Base-by-base conservation (phyloP, 2,329 filamentous ascomycete genomes). In the Diaporthe citri region DNA sequence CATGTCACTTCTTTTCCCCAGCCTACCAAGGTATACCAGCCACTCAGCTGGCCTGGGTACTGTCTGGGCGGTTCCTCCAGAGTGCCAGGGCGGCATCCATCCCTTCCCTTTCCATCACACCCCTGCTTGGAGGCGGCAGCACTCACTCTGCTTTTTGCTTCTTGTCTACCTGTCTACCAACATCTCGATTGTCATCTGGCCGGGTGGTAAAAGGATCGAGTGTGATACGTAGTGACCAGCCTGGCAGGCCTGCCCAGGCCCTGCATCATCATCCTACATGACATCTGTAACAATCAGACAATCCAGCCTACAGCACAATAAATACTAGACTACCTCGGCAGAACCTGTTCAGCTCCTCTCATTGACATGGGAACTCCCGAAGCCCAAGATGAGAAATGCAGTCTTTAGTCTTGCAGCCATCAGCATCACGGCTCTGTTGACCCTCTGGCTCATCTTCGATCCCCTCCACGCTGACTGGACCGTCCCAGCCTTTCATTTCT, bases 391-490 rank as follows among this genome's bases (percentile, higher is more conserved):
- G 64, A 69, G 64, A 34, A 69, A 69, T 41, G 48, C n/a, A 34
- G 34, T 69, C 64, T 69, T 31, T 15, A 55, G 48, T 13, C 52
- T 71, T 20, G 36, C 39, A 17, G 69, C 69, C 52, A 62, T 71
- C 52, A 46, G 28, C 60, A 20, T 41, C 71, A 67, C 62, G 13
- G 71, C 39, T 31, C 36, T 73, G 28, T 28, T 71, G 13, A 17
- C 52, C n/a, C 41, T 71, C 28, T 71, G 52, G 52, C 69, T 71
- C 36, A 36, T 64, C 62, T 73, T 73, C 43, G 56, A 73, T 28
- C 71, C 69, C 12, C 20, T 71, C 52, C 20, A 51, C 20, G 10
- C 25, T 3, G 52, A 57, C 69, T 62, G 52, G 52, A 62, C 52
- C 39, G 69, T 62, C 22, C 69, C 64, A n/a, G 46, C 36, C 69